Evolutionary conservation across 73 alveolate genomes (phyloP).

Genomic region (Paramecium caudatum): DNA sequence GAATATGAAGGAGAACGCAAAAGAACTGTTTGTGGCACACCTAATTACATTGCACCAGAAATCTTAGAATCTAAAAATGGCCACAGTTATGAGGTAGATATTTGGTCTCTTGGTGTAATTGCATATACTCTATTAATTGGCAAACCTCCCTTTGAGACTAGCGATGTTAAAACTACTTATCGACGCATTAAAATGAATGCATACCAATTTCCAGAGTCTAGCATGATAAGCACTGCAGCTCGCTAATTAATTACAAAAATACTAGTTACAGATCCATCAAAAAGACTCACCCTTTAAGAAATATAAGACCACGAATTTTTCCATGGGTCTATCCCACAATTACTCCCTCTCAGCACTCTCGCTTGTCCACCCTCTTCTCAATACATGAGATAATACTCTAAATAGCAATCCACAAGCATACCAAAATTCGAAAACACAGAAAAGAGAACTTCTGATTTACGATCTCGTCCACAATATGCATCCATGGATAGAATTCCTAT

Average conservation of each 20-base stretch:
- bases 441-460: background rate
- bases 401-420: background rate
- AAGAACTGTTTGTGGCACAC: slow-evolving; percentile 96
- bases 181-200: slow-evolving; percentile 90
- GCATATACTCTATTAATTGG: slow-evolving; percentile 93
- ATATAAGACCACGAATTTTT: slow-evolving; percentile 90
- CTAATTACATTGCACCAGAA: slow-evolving; percentile 96
- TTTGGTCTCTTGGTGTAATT: slow-evolving; percentile 95
- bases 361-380: slow-evolving; percentile 94
- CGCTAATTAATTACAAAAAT: slow-evolving; percentile 84
- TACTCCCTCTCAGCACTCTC: slow-evolving; percentile 87
- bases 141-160: slow-evolving; percentile 96
- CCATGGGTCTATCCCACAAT: slow-evolving; percentile 89
- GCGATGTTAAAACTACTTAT: slow-evolving; percentile 91
- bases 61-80: slow-evolving; percentile 92
- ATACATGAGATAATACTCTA: slow-evolving; percentile 81
- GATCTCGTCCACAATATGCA: slow-evolving; percentile 41
- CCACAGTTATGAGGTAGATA: slow-evolving; percentile 94
- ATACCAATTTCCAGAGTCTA: slow-evolving; percentile 91
- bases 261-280: slow-evolving; percentile 89
- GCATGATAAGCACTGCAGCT: slow-evolving; percentile 88
- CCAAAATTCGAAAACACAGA: slow-evolving; percentile 51
- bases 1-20: slow-evolving; percentile 96
- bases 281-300: slow-evolving; percentile 91
- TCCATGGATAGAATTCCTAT: slow-evolving; percentile 62